Conservation (phyloP, 1,284 basidiomycete species). For the Irpex sp. region DNA sequence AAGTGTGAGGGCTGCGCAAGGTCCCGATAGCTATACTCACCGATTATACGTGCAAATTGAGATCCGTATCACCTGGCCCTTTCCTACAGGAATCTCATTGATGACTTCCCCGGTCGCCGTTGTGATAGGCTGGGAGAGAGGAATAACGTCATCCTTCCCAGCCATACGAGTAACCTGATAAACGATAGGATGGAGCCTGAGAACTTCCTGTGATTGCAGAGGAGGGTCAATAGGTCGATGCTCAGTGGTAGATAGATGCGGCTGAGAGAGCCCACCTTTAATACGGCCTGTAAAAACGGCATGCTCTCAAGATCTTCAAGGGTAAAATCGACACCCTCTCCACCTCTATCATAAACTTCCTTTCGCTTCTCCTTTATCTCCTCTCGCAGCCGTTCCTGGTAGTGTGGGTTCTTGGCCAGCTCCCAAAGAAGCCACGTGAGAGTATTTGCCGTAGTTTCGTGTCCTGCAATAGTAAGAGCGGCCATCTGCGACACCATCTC, state of each 20-base stretch:
- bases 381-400: slow-evolving; percentile 21
- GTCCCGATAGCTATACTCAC: background rate
- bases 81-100: slow-evolving; percentile 24
- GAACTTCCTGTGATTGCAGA: slow-evolving; percentile 35
- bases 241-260: slow-evolving; percentile 22
- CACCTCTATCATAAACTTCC: slow-evolving; percentile 14
- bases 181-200: slow-evolving; percentile 9
- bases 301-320: slow-evolving; percentile 29
- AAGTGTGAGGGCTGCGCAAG: too few species aligned
- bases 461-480: slow-evolving; percentile 17
- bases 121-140: slow-evolving; percentile 38
- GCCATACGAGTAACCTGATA: slow-evolving; percentile 7
- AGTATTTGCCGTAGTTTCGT: slow-evolving; percentile 24
- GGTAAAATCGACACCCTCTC: slow-evolving; percentile 23
- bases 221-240: too few species aligned
- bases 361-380: slow-evolving; percentile 21
- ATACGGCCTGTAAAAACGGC: slow-evolving; percentile 13
- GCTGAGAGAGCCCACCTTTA: slow-evolving; percentile 13
- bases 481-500: slow-evolving; percentile 9
- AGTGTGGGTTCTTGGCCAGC: slow-evolving; percentile 21
- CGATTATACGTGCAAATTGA: slow-evolving; percentile 4
- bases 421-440: slow-evolving; percentile 26
- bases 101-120: slow-evolving; percentile 27
- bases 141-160: slow-evolving; percentile 35
- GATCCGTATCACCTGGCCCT: slow-evolving; percentile 1